Evolutionary conservation across 805 yeast species (phyloP), one percentile per base, ranked within the genome.

Genomic region (Phaffomyces opuntiae): DNA sequence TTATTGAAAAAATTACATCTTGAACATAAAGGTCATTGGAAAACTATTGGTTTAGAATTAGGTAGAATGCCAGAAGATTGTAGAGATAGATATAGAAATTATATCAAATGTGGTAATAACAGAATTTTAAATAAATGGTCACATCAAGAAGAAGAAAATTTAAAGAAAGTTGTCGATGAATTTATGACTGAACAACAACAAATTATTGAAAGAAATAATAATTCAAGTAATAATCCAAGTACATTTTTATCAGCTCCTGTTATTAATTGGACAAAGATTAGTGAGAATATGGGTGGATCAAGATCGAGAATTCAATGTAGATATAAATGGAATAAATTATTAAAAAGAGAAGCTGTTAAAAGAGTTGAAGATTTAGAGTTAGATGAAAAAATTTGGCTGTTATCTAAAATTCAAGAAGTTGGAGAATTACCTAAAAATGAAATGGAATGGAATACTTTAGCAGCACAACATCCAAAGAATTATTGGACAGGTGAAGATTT

Each of bases 41-140:
- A 87, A 54, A 70, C 72, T 36, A 86, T 91, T 49, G 97, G 97
- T 8, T 74, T 74, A 44, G 68, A 70, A 8, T 71, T 91, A 78
- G 87, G 86, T 13, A 73, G 98, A 57, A 91, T 91, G 98, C 97
- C 98, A 0, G 98, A 91, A 60, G 98, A 91, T 66, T 90, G 97
- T 64, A 75, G 98, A 55, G 98, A 91, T 63, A 74, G 98, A 55
- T 91, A 96, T 96, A 74, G 98, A 64, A 91, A 91, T 62, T 91
- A 90, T 61, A 85, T 90, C 51, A 90, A 90, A 63, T 91, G 97
- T 68, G 97, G 97, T 24, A 72, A 71, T 16, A 77, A 77, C 45
- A 72, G 97, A 52, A 78, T 81, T 9, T 74, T 77, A 42, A 85
- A 86, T 62, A 87, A 84, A 60, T 90, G 98, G 98, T 69, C 83